Evolutionary conservation across 306 rosid genomes (phyloP).

Genomic region (Rubus parviflorus): DNA sequence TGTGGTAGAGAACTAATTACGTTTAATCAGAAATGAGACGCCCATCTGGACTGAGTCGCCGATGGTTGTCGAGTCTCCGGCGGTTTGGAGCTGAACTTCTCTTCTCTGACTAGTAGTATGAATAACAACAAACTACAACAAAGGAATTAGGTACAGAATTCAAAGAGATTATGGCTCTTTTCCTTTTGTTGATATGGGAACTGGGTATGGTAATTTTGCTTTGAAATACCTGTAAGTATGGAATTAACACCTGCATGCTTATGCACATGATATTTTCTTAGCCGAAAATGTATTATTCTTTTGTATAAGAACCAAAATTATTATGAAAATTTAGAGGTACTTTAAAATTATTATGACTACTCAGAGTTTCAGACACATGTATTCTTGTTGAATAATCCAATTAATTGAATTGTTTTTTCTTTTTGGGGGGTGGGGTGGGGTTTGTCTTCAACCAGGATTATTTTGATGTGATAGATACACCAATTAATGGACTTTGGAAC

Average conservation of each 20-base stretch:
- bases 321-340: neutral
- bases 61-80: too few species aligned
- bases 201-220: too few species aligned
- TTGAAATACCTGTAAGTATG: constrained; percentile 86
- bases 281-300: neutral
- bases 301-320: neutral
- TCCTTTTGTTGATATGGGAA: too few species aligned
- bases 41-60: too few species aligned
- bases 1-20: too few species aligned
- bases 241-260: neutral
- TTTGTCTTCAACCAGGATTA: constrained; percentile 75
- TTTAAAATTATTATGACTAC: neutral
- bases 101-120: too few species aligned
- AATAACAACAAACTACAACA: too few species aligned
- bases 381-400: neutral
- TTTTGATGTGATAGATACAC: constrained; percentile 91
- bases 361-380: neutral
- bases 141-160: too few species aligned
- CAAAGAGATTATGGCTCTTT: too few species aligned
- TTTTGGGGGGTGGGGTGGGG: constrained; percentile 5
- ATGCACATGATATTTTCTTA: constrained; percentile 8
- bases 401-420: neutral
- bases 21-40: too few species aligned
- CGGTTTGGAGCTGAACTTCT: too few species aligned
- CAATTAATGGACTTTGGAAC: constrained; percentile 99